phyloP scores from a whole-genome alignment of 768 basidiomycete species.

The Leccinum uliginosum region DNA sequence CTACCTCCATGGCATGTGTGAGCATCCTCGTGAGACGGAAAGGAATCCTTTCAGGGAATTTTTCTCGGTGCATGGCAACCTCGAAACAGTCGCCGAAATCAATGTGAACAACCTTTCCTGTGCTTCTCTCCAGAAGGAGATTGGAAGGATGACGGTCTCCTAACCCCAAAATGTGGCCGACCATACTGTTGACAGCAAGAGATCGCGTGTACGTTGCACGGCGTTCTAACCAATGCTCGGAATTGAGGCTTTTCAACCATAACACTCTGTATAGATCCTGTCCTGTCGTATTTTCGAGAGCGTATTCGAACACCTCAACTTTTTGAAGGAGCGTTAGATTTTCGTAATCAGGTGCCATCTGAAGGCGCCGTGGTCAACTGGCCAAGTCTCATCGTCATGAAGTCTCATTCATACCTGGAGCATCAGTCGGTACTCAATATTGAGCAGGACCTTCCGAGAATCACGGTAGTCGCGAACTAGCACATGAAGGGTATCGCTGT shows the following conservation, averaged over 20 bases:
- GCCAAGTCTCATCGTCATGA: constrained; percentile 41
- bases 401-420: constrained; percentile 72
- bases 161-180: constrained; percentile 93
- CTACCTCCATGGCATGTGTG: constrained; percentile 97
- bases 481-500: constrained; percentile 93
- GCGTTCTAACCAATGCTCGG: constrained; percentile 97
- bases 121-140: constrained; percentile 83
- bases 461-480: constrained; percentile 96
- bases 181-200: constrained; percentile 96
- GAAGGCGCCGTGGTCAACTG: constrained; percentile 4
- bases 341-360: constrained; percentile 99
- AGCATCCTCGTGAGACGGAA: constrained; percentile 98
- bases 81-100: constrained; percentile 99
- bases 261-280: constrained; percentile 96
- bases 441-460: constrained; percentile 90
- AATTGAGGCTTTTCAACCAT: constrained; percentile 93
- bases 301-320: constrained; percentile 98
- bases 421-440: constrained; percentile 99
- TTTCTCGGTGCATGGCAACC: constrained; percentile 95
- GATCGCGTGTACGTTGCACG: constrained; percentile 95
- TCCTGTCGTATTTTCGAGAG: constrained; percentile 95
- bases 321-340: constrained; percentile 91
- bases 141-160: constrained; percentile 99
- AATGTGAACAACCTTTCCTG: constrained; percentile 94
- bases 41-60: constrained; percentile 98